A percentile compares a stretch with the other conserved stretches of the same genome.
Conservation (phyloP, 306 rosid genomes). For the Vicia sativa region DNA sequence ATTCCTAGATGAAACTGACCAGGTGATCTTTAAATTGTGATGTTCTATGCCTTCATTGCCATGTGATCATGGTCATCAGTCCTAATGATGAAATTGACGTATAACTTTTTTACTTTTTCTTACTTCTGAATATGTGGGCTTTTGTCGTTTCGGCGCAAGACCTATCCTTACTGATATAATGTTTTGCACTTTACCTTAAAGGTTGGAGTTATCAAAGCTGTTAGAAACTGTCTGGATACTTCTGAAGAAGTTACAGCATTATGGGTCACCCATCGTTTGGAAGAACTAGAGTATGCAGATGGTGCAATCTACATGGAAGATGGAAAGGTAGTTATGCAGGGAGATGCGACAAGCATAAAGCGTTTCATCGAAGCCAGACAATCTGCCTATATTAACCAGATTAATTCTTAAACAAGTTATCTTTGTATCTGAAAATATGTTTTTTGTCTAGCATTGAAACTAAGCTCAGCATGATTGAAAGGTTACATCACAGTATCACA, state of each 20-base stretch:
- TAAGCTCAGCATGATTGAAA: not conserved
- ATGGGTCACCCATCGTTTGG: constrained; percentile 91
- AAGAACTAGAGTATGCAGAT: constrained; percentile 81
- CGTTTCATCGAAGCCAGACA: constrained; percentile 65
- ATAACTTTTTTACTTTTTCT: not conserved
- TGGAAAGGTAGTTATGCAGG: constrained; percentile 67
- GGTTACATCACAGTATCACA: constrained; percentile 2
- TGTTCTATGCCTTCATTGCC: not conserved
- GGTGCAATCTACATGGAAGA: constrained; percentile 91
- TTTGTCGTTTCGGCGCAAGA: constrained; percentile 7
- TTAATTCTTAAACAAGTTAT: constrained; percentile 41
- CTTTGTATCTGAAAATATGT: not conserved
- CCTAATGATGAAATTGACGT: not conserved
- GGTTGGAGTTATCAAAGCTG: constrained; percentile 81
- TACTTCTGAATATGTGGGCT: not conserved
- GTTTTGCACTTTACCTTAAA: constrained; percentile 33
- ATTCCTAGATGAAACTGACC: constrained; percentile 82
- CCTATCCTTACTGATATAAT: constrained; percentile 33
- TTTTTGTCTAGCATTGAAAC: constrained; percentile 8
- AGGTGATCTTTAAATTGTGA: constrained; percentile 50
- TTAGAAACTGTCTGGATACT: constrained; percentile 60
- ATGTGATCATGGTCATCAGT: not conserved
- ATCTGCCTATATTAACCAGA: constrained; percentile 67
- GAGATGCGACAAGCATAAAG: constrained; percentile 55
- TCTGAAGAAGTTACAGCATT: constrained; percentile 75